These are phyloP conservation scores for Raphidocelis subcapitata DNA, from an alignment of 139 green algal species.

Conservation along the genomic window DNA sequence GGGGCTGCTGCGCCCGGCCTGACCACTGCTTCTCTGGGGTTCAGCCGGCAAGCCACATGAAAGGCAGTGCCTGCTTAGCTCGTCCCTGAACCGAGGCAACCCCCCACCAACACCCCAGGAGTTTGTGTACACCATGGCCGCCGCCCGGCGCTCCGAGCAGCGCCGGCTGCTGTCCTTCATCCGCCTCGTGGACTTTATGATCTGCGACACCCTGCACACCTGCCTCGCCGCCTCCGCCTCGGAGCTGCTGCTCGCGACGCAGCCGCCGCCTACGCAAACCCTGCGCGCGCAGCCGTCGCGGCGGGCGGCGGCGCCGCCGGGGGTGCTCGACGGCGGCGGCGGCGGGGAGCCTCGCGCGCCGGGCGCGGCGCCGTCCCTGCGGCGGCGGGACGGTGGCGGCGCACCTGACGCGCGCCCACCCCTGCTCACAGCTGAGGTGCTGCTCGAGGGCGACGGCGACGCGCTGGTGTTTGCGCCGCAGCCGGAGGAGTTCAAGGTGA, in stretches of 20 bases:
- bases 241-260: conserved; percentile 39
- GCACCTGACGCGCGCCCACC: too few species aligned
- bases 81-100: too few species aligned
- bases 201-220: conserved; percentile 72
- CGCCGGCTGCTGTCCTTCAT: conserved; percentile 73
- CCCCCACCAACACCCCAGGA: too few species aligned
- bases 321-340: neutral
- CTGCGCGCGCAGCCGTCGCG: neutral
- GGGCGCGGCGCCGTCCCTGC: too few species aligned
- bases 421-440: conserved; percentile 65
- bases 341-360: neutral
- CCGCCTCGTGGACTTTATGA: conserved; percentile 74
- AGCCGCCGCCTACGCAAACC: neutral
- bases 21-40: too few species aligned
- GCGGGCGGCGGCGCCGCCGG: neutral
- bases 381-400: too few species aligned
- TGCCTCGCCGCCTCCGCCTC: conserved; percentile 58
- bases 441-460: conserved; percentile 38
- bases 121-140: conserved; percentile 76
- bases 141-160: conserved; percentile 70
- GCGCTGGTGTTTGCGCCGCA: conserved; percentile 49
- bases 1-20: too few species aligned
- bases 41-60: too few species aligned
- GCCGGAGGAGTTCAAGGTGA: conserved; percentile 39
- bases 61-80: too few species aligned